Evolutionary conservation across 2,329 filamentous ascomycete genomes (phyloP).

Genomic region (Mariannaea sp.): DNA sequence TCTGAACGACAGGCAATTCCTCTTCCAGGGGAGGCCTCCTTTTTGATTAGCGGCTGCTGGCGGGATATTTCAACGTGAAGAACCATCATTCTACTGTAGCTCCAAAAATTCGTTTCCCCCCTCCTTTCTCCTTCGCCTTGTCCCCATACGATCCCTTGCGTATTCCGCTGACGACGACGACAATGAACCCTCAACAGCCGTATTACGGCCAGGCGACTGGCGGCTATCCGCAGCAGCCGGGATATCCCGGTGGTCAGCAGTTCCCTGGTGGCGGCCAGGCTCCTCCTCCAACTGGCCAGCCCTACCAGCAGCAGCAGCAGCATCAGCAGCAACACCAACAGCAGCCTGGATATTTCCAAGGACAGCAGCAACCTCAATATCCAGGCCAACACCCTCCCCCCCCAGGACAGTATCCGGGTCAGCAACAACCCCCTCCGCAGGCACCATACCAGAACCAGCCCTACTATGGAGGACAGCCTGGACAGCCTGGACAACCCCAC

Average conservation of each 20-base stretch:
- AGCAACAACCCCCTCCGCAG: conserved; percentile 10
- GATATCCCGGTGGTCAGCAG: conserved; percentile 21
- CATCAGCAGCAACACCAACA: background rate
- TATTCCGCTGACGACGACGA: background rate
- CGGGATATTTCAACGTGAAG: background rate
- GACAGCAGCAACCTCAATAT: conserved; percentile 15
- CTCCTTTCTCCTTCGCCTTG: background rate
- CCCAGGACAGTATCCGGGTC: background rate
- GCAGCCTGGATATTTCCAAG: conserved; percentile 19
- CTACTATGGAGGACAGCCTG: conserved; percentile 1
- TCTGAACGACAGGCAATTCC: background rate
- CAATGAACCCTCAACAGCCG: conserved; percentile 26
- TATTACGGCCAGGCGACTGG: conserved; percentile 29
- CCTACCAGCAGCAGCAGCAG: conserved; percentile 20
- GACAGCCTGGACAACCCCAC: background rate
- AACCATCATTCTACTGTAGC: background rate
- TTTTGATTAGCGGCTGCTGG: background rate
- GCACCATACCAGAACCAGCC: conserved; percentile 15
- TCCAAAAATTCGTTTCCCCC: background rate
- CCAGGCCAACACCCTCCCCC: conserved; percentile 8
- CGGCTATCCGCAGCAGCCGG: conserved; percentile 3
- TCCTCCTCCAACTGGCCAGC: conserved; percentile 21
- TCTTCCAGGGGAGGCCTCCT: background rate
- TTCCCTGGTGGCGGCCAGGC: background rate
- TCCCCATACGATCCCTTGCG: background rate